Evolutionary conservation across 192 early-diverging fungal species (phyloP), one percentile per base, ranked within the genome.

Genomic region (Pilaira anomala): DNA sequence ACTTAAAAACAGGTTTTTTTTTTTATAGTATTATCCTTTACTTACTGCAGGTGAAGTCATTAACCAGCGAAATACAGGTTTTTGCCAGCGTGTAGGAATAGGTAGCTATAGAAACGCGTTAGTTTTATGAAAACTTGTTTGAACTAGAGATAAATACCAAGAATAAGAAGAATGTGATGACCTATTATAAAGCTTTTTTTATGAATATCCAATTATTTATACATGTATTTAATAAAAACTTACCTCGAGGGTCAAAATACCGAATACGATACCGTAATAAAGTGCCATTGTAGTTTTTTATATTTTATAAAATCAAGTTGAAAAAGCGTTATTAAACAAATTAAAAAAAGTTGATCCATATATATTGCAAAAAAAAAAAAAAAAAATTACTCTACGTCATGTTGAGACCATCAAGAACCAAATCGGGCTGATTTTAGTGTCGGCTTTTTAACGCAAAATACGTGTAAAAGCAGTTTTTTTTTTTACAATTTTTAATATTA

Each of bases 221-320:
- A 36, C 16, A 22, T 3, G 9, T 5, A 13, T 7, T 14, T 21
- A 24, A 22, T 24, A n/a, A 16, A 14, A 54, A 4, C 24, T 68
- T 76, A 80, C 78, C 78, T 80, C 78, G 40, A 73, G 40, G 41
- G 71, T 71, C 45, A 80, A 61, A 39, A 80, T 72, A 7, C 48
- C 62, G 50, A 80, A 80, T 39, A 80, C 78, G 57, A 80, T 74
- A 24, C 69, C 66, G 48, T 80, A 80, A 18, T 75, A 72, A 21
- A 80, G 66, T 44, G 78, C 74, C 72, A 78, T 78, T 33, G n/a
- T 62, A 30, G 40, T 42, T 54, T 44, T 1, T 40, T 49, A 28
- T 12, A 7, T 44, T 16, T 44, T 48, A 7, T 28, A 53, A 14
- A 25, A 13, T 54, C 29, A 54, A 46, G 44, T 18, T 46, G 39